Evolutionary conservation across 441 rosid species (phyloP).

Genomic region (Bocquillonia castaneifolia): DNA sequence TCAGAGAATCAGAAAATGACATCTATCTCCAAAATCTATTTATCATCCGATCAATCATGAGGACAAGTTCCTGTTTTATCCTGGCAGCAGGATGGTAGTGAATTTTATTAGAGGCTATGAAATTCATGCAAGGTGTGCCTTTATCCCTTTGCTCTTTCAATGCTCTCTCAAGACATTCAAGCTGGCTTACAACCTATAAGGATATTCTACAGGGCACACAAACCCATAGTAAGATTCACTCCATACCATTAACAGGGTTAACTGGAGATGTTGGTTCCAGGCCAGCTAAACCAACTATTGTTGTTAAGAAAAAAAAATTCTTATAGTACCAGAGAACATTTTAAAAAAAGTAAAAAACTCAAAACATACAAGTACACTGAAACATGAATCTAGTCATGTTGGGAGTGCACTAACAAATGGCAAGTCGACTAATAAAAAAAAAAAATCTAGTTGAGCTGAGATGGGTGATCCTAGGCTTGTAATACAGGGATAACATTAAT

Average conservation of each 20-base stretch:
- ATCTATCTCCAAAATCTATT: background rate
- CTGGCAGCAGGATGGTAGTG: background rate
- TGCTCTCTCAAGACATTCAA: background rate
- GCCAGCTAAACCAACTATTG: background rate
- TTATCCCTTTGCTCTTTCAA: too few relatives aligned
- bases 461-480: background rate
- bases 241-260: too few relatives aligned
- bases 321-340: too few relatives aligned
- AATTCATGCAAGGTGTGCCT: background rate
- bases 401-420: background rate
- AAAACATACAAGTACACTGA: background rate
- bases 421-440: background rate
- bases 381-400: background rate
- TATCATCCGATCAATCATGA: background rate
- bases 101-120: background rate
- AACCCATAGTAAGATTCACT: background rate
- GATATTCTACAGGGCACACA: background rate
- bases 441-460: background rate
- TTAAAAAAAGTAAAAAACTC: too few relatives aligned
- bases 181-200: background rate
- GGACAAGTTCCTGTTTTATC: background rate
- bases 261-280: too few relatives aligned
- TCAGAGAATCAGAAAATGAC: background rate
- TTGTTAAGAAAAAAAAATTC: too few relatives aligned
- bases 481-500: background rate